Percentiles rank a stretch among this genome's conserved stretches.
These are phyloP conservation scores for Naegleria gruberi DNA, from an alignment of 208 protist genomes.

Conservation along the genomic window DNA sequence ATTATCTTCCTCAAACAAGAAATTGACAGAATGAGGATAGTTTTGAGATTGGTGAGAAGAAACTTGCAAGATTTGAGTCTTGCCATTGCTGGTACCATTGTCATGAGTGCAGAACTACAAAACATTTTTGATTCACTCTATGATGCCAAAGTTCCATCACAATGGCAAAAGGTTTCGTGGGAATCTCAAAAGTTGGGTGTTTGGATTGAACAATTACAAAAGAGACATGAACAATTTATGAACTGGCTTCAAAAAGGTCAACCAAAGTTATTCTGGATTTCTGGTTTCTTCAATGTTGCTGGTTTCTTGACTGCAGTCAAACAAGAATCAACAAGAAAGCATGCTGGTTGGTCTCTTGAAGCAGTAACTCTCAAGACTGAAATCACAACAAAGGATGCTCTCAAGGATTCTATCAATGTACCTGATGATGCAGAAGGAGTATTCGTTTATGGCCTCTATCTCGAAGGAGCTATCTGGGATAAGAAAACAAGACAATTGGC, in stretches of 20 bases:
- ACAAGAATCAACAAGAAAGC: conserved; percentile 48
- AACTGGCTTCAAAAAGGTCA: conserved; percentile 51
- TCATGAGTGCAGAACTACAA: conserved; percentile 58
- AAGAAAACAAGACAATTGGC: conserved; percentile 29
- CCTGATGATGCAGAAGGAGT: conserved; percentile 49
- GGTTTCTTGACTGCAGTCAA: conserved; percentile 69
- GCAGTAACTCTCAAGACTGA: conserved; percentile 51
- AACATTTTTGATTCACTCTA: conserved; percentile 55
- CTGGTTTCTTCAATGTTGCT: conserved; percentile 67
- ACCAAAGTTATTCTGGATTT: conserved; percentile 54
- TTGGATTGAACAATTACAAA: conserved; percentile 58
- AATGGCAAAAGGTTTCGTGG: conserved; percentile 54
- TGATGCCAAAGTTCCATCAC: conserved; percentile 51
- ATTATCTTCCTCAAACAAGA: conserved; percentile 58
- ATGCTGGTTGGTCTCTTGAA: conserved; percentile 62
- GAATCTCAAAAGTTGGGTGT: conserved; percentile 47
- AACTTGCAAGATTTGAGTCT: conserved; percentile 45
- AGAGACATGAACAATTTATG: conserved; percentile 48
- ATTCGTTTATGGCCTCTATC: conserved; percentile 64
- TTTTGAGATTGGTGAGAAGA: conserved; percentile 24
- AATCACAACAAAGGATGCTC: conserved; percentile 42
- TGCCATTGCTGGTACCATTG: conserved; percentile 61
- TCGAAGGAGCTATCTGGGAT: conserved; percentile 67
- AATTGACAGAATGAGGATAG: conserved; percentile 49
- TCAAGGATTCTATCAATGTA: conserved; percentile 27